Percentiles rank a stretch among this genome's conserved stretches.
phyloP scores from a whole-genome alignment of 176 grass and related monocot species.

The Cenchrus americanus region DNA sequence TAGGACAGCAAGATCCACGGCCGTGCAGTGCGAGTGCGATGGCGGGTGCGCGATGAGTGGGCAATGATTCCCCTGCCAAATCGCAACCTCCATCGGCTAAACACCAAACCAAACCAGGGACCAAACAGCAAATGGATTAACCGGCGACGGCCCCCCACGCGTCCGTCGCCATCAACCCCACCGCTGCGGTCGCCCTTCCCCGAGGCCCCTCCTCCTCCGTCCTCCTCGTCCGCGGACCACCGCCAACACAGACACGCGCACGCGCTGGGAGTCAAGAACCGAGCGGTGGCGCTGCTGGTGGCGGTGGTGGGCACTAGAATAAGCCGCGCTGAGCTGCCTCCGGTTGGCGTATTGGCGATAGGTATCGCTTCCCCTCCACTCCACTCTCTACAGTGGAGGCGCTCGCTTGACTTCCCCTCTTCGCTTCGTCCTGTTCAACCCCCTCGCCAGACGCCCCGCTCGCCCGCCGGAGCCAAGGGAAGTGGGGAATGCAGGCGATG shows the following conservation, averaged over 20 bases:
- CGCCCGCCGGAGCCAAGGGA: background rate
- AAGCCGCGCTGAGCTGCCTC: background rate
- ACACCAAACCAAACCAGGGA: background rate
- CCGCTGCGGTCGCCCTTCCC: background rate
- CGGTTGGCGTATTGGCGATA: background rate
- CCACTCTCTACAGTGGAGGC: constrained; percentile 11
- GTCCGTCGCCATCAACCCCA: constrained; percentile 31
- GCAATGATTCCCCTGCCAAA: constrained; percentile 30
- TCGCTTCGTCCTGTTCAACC: background rate
- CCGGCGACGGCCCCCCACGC: background rate
- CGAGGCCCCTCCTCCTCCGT: background rate
- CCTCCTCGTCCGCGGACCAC: constrained; percentile 17
- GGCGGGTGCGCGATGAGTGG: constrained; percentile 7
- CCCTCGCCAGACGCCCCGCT: background rate
- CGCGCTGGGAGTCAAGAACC: background rate
- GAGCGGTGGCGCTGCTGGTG: background rate
- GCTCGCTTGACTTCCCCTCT: constrained; percentile 27
- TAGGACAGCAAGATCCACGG: constrained; percentile 24
- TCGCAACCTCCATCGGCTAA: background rate
- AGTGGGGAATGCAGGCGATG: constrained; percentile 44
- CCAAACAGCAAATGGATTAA: background rate
- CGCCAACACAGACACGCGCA: background rate
- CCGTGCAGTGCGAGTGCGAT: background rate
- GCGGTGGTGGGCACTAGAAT: background rate
- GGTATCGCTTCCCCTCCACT: constrained; percentile 52